Evolutionary conservation across 768 basidiomycete genomes (phyloP).

Genomic region (Daedaleopsis nitida): DNA sequence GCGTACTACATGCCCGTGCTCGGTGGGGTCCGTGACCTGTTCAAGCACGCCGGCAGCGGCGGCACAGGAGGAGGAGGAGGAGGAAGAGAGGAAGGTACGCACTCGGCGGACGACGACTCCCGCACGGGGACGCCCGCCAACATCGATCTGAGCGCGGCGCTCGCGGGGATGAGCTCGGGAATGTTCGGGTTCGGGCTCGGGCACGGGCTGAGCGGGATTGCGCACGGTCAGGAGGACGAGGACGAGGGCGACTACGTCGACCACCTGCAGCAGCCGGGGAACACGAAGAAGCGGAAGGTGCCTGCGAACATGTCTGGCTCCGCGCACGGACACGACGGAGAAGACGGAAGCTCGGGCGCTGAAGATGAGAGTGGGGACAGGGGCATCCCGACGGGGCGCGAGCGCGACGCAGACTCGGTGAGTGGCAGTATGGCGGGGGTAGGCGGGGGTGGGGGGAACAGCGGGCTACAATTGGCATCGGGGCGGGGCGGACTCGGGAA

Average conservation of each 20-base stretch:
- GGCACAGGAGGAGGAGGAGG: no score
- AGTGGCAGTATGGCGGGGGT: not conserved
- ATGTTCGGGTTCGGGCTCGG: constrained; percentile 38
- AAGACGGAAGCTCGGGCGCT: constrained; percentile 42
- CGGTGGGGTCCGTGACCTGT: constrained; percentile 48
- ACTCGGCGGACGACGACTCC: not conserved
- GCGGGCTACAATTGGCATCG: not conserved
- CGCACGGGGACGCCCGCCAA: constrained; percentile 9
- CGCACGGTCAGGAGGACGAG: constrained; percentile 16
- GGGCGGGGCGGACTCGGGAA: not conserved
- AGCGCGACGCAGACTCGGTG: constrained; percentile 20
- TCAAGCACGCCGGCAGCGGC: constrained; percentile 28
- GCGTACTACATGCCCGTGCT: constrained; percentile 65
- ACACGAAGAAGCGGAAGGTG: constrained; percentile 89
- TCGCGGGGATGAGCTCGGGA: constrained; percentile 38
- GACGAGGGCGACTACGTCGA: constrained; percentile 67
- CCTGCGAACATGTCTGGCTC: constrained; percentile 58
- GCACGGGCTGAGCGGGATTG: constrained; percentile 46
- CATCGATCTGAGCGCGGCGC: constrained; percentile 29
- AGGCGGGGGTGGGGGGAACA: constrained; percentile 36
- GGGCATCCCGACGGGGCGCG: constrained; percentile 28
- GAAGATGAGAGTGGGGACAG: constrained; percentile 43
- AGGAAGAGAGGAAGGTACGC: constrained; percentile 13
- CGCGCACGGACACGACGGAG: constrained; percentile 43
- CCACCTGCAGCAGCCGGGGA: constrained; percentile 74